A percentile compares a stretch with the other conserved stretches of the same genome.
Conservation (phyloP, 371 early-diverging fungal species). For the Rozella allomycis region DNA sequence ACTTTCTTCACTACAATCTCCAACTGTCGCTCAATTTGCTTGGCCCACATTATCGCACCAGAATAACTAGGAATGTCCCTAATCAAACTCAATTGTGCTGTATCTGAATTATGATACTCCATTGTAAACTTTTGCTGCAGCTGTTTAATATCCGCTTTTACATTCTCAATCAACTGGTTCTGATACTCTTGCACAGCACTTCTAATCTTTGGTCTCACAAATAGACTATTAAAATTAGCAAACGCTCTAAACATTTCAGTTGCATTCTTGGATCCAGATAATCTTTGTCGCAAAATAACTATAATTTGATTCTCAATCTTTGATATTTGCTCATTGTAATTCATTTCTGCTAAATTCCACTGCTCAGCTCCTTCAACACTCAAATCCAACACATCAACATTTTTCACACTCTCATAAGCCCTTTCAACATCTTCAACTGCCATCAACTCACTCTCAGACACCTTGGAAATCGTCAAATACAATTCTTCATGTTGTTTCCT, state of each 20-base stretch:
- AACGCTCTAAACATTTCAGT: constrained; percentile 97
- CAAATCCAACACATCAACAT: constrained; percentile 73
- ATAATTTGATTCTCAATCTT: constrained; percentile 94
- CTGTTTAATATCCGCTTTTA: constrained; percentile 84
- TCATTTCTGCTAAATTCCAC: constrained; percentile 74
- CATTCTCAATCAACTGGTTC: constrained; percentile 82
- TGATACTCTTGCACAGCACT: constrained; percentile 98
- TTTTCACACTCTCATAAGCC: constrained; percentile 81
- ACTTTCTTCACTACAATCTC: constrained; percentile 86
- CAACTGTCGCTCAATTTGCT: constrained; percentile 89
- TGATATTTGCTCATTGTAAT: constrained; percentile 82
- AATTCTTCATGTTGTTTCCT: constrained; percentile 90
- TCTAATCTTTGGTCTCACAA: constrained; percentile 94
- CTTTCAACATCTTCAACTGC: constrained; percentile 66
- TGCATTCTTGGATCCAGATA: constrained; percentile 85
- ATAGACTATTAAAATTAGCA: constrained; percentile 93
- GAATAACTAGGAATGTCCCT: constrained; percentile 84
- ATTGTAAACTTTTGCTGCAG: constrained; percentile 87
- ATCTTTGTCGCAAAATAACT: constrained; percentile 66
- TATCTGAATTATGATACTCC: constrained; percentile 73
- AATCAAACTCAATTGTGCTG: constrained; percentile 61
- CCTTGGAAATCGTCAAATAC: constrained; percentile 72
- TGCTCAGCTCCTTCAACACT: constrained; percentile 63
- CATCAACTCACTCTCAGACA: constrained; percentile 30
- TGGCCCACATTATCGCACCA: constrained; percentile 92